Evolutionary conservation across 306 rosid genomes (phyloP), one percentile per base, ranked within the genome.

Genomic region (Herpetospermum pedunculosum): DNA sequence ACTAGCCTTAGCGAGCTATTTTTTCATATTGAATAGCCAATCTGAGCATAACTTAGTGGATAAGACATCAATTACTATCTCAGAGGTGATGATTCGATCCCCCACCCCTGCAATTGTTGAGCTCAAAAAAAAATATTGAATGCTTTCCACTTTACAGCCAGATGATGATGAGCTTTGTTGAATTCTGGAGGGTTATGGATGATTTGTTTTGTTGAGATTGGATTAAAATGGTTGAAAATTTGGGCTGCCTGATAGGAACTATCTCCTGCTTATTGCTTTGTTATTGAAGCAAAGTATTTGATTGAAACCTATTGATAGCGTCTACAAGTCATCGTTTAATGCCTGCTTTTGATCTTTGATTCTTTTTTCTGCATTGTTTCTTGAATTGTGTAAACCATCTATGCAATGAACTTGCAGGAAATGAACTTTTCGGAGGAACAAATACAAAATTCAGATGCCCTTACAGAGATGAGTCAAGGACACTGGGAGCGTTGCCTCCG

Each of bases 401-500:
- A 16, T 69, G 38, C 8, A 26, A 69, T 16, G 57, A 69, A 69
- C 74, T 21, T 62, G 81, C 85, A 93, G 97, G 99, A 94, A 83
- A 68, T 86, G 78, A 84, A 80, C 73, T 83, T 88, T 78, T 72
- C 84, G 1, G 95, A 87, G 80, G 96, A 90, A 58, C 95, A 81
- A 75, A 91, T 94, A 70, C 96, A 89, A 80, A 78, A 87, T 58
- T 83, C 92, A 1, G 97, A 91, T 25, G 85, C 91, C 10, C 91
- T 94, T 78, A 59, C 75, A 47, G 99, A 94, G 91, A 89, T 94
- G 86, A 94, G 96, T 80, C 99, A 87, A 75, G 99, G 99, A 49
- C 88, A 85, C 62, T 94, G 99, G 99, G 99, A 94, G 84, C 92
- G 97, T 65, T 89, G 97, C 85, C 86, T 83, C 68, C 92, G 85